These are phyloP conservation scores for Klebsormidium nitens DNA, from an alignment of 139 green algal species.

Conservation along the genomic window DNA sequence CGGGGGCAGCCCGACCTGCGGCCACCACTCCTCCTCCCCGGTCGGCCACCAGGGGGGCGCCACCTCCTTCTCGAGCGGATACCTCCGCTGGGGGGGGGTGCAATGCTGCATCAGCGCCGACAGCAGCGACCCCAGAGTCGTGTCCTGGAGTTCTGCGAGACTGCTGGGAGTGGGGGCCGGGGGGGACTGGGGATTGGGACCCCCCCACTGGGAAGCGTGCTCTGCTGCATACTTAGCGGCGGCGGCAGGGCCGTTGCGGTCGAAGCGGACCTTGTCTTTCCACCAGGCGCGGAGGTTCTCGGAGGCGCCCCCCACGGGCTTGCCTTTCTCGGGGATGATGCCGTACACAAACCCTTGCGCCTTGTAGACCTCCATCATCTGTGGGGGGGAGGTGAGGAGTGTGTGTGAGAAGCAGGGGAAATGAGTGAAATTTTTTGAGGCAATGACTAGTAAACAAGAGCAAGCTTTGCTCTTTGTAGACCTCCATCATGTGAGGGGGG, in stretches of 20 bases:
- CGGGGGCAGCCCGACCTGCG: slow-evolving; percentile 17
- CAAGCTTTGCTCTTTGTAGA: slow-evolving; percentile 33
- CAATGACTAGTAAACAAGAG: too few relatives aligned
- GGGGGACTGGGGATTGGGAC: neutral
- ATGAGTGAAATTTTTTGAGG: neutral
- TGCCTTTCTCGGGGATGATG: slow-evolving; percentile 41
- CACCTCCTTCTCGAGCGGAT: slow-evolving; percentile 28
- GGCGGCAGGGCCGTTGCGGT: slow-evolving; percentile 36
- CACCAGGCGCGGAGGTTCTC: slow-evolving; percentile 40
- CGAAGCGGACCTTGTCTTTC: slow-evolving; percentile 43
- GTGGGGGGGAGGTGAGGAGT: too few relatives aligned
- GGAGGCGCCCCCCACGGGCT: slow-evolving; percentile 31
- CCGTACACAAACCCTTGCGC: slow-evolving; percentile 40
- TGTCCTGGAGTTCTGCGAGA: slow-evolving; percentile 37
- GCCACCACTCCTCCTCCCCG: slow-evolving; percentile 36
- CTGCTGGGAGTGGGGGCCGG: slow-evolving; percentile 4
- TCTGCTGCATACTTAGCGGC: slow-evolving; percentile 34
- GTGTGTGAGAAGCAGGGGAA: neutral
- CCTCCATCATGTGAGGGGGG: slow-evolving; percentile 47
- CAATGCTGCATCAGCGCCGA: slow-evolving; percentile 41
- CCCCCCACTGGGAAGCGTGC: slow-evolving; percentile 6
- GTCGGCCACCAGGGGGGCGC: slow-evolving; percentile 35
- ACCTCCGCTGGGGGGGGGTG: slow-evolving; percentile 29
- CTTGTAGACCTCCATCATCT: too few relatives aligned
- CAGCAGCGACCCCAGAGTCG: slow-evolving; percentile 33